Evolutionary conservation across 2,329 filamentous ascomycete species (phyloP).

Genomic region (Boeremia exigua): DNA sequence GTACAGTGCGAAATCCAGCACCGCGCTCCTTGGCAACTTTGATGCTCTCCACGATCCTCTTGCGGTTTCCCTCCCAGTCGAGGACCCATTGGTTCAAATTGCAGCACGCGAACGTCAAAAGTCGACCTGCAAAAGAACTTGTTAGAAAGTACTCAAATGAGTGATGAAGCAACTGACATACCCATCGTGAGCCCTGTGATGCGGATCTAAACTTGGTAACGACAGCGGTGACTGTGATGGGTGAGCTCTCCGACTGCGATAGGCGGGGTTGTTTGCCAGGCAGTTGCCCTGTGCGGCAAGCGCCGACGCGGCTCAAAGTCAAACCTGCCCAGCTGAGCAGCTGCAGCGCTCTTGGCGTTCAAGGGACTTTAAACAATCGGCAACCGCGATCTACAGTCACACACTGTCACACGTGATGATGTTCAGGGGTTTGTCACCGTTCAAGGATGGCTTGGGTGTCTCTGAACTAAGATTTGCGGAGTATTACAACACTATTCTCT

Average conservation of each 20-base stretch:
- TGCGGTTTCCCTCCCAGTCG: constrained; percentile 62
- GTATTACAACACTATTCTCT: neutral
- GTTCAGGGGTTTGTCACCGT: neutral
- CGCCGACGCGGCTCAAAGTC: constrained; percentile 2
- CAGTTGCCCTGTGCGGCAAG: constrained; percentile 14
- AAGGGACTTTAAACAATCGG: neutral
- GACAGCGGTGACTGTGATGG: constrained; percentile 6
- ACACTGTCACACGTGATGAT: neutral
- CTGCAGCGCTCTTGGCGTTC: constrained; percentile 5
- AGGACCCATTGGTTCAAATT: constrained; percentile 38
- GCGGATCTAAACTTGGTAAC: neutral
- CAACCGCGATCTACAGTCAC: constrained; percentile 9
- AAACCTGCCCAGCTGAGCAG: too few species aligned
- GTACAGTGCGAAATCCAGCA: constrained; percentile 12
- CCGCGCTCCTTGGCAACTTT: constrained; percentile 58
- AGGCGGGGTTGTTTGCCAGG: constrained; percentile 6
- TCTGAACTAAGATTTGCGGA: neutral
- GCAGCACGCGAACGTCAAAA: constrained; percentile 40
- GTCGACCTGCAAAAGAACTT: constrained; percentile 15
- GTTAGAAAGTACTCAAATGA: neutral
- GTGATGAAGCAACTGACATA: neutral
- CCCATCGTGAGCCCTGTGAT: constrained; percentile 6
- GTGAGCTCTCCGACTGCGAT: constrained; percentile 13
- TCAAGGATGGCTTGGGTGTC: neutral
- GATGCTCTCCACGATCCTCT: constrained; percentile 69